Percentiles rank a stretch among this genome's conserved stretches.
These are phyloP conservation scores for Erysiphe pulchra DNA, from an alignment of 2,329 filamentous ascomycete species.

Conservation along the genomic window DNA sequence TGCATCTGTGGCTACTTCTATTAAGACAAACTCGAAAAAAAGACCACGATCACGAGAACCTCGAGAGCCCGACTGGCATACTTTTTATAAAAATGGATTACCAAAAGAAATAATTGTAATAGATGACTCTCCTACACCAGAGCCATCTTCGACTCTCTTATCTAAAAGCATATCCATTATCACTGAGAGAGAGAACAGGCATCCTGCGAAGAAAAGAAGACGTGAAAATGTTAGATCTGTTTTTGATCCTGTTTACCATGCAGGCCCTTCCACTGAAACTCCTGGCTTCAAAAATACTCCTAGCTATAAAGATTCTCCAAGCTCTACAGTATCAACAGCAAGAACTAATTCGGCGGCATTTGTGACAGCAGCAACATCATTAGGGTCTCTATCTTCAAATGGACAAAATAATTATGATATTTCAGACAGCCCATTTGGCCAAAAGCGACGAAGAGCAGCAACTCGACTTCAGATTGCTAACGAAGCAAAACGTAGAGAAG, in stretches of 20 bases:
- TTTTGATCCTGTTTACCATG: slow-evolving; percentile 51
- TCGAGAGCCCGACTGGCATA: slow-evolving; percentile 49
- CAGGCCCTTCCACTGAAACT: slow-evolving; percentile 38
- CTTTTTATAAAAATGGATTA: slow-evolving; percentile 61
- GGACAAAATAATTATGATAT: slow-evolving; percentile 38
- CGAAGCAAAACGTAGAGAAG: slow-evolving; percentile 54
- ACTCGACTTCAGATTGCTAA: slow-evolving; percentile 60
- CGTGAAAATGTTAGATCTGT: slow-evolving; percentile 24
- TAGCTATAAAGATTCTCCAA: slow-evolving; percentile 28
- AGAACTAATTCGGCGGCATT: slow-evolving; percentile 57
- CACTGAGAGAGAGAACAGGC: slow-evolving; percentile 17
- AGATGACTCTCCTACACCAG: slow-evolving; percentile 34
- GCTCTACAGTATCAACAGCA: slow-evolving; percentile 56
- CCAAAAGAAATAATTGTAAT: slow-evolving; percentile 74
- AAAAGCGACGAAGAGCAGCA: slow-evolving; percentile 62
- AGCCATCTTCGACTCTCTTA: slow-evolving; percentile 11
- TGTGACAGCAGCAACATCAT: slow-evolving; percentile 72
- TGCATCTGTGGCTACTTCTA: slow-evolving; percentile 10
- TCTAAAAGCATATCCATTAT: slow-evolving; percentile 16
- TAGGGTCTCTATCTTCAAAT: slow-evolving; percentile 38
- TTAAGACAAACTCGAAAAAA: slow-evolving; percentile 15
- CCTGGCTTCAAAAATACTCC: slow-evolving; percentile 25
- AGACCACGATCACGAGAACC: slow-evolving; percentile 15
- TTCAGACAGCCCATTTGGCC: slow-evolving; percentile 40
- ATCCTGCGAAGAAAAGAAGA: slow-evolving; percentile 52